Evolutionary conservation across 2,329 filamentous ascomycete genomes (phyloP), one percentile per base, ranked within the genome.

Genomic region (Xylaria sp.): DNA sequence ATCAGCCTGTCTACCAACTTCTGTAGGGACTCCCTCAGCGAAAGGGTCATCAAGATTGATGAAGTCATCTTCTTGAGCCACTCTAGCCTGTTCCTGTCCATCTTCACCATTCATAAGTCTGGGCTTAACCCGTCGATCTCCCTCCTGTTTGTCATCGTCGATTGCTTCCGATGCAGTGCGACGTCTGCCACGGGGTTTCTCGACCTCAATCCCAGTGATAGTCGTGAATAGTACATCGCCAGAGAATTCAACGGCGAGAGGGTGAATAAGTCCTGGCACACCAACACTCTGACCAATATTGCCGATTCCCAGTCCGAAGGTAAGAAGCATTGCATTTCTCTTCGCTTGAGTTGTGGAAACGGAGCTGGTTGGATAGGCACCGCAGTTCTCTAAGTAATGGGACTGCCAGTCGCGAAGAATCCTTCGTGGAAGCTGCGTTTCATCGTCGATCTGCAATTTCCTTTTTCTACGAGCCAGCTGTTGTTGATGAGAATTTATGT

Each of bases 1-100:
- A 0, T 84, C 87, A 0, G 88, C 91, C 51, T 92, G 88, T 80
- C 79, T 76, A 28, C 79, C 79, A 15, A 79, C 67, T 63, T 81
- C 79, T 2, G 73, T 73, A 25, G 63, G 65, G 41, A 58, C 69
- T n/a, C 69, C 67, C 13, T 73, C 64, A 31, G 31, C 60, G 54
- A 72, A 69, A 5, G 69, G 63, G 10, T 74, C 72, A 18, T 66
- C 62, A 28, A 73, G 39, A 37, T 76, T 65, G 41, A 69, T 50
- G 41, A 76, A 72, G 0, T 78, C 79, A 44, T 78, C 78, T 8
- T 78, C 77, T 23, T 60, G 44, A n/a, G 25, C 13, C 25, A 34
- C 58, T 9, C 71, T 66, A 2, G 66, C 66, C 10, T 63, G 61
- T 39, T 69, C 65, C 23, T 73, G 67, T 7, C 60, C 66, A n/a